Evolutionary conservation across 805 yeast species (phyloP).

Genomic region (Lipomyces japonicus): DNA sequence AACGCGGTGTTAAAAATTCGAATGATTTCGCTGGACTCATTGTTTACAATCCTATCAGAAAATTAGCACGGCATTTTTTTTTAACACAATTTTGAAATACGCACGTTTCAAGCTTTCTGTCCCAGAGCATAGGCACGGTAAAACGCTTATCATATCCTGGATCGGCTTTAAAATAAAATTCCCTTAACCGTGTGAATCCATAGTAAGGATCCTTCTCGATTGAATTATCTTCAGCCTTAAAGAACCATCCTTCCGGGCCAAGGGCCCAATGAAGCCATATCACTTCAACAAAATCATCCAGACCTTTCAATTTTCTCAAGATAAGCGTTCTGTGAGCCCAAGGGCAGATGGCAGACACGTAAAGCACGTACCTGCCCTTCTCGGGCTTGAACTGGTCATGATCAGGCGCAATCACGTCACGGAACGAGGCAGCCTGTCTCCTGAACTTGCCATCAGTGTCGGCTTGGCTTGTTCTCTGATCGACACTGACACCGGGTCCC

Average conservation of each 20-base stretch:
- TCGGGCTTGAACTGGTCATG: slow-evolving; percentile 70
- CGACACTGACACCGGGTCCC: slow-evolving; percentile 25
- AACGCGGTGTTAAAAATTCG: slow-evolving; percentile 77
- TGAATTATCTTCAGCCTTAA: slow-evolving; percentile 46
- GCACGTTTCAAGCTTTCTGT: slow-evolving; percentile 62
- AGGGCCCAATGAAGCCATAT: slow-evolving; percentile 86
- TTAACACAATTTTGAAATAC: neutral
- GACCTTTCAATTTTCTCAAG: slow-evolving; percentile 68
- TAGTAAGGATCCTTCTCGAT: slow-evolving; percentile 53
- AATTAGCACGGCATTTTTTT: neutral
- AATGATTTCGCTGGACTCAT: slow-evolving; percentile 81
- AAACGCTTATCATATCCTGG: slow-evolving; percentile 74
- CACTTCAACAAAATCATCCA: slow-evolving; percentile 45
- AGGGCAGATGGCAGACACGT: slow-evolving; percentile 91
- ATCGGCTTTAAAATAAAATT: slow-evolving; percentile 71
- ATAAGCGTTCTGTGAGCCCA: slow-evolving; percentile 91
- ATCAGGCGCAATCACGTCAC: slow-evolving; percentile 56
- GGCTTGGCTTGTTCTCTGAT: slow-evolving; percentile 26
- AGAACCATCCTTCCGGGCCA: slow-evolving; percentile 79
- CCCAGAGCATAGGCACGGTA: slow-evolving; percentile 95
- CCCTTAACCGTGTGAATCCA: slow-evolving; percentile 56
- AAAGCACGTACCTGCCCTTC: slow-evolving; percentile 76
- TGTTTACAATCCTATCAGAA: slow-evolving; percentile 60
- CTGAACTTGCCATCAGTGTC: slow-evolving; percentile 29
- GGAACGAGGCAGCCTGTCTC: slow-evolving; percentile 45